A percentile compares a stretch with the other conserved stretches of the same genome.
phyloP scores from a whole-genome alignment of 2,329 filamentous ascomycete species.

The Fusarium sterilihyphosum region DNA sequence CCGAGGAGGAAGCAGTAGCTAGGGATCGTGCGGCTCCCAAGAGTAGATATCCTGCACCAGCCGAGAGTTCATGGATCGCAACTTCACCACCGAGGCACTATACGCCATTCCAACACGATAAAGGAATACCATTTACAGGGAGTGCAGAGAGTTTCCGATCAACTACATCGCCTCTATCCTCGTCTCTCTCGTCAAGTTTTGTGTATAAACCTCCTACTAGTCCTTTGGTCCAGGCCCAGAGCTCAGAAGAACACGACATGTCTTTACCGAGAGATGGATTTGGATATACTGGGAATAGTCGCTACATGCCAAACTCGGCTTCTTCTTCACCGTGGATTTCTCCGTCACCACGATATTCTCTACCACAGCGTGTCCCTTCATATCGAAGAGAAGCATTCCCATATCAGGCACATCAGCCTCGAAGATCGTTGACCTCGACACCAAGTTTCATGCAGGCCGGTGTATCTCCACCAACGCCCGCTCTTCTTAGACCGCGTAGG shows the following conservation, averaged over 20 bases:
- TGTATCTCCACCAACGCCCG: conserved; percentile 61
- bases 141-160: conserved; percentile 53
- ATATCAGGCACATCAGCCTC: conserved; percentile 82
- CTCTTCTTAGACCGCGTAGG: conserved; percentile 64
- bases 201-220: conserved; percentile 90
- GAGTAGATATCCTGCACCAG: conserved; percentile 29
- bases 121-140: conserved; percentile 44
- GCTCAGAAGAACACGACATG: conserved; percentile 77
- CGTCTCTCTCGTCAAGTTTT: conserved; percentile 81
- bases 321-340: conserved; percentile 56
- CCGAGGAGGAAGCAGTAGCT: conserved; percentile 48
- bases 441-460: conserved; percentile 52
- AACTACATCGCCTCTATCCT: conserved; percentile 71
- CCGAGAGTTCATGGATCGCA: conserved; percentile 57
- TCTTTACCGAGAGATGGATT: conserved; percentile 63
- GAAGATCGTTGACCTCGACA: conserved; percentile 76
- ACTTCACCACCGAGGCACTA: conserved; percentile 67
- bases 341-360: conserved; percentile 49
- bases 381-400: conserved; percentile 70
- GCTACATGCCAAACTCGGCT: conserved; percentile 78
- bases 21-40: conserved; percentile 11
- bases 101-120: conserved; percentile 57
- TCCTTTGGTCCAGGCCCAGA: conserved; percentile 88
- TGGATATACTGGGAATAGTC: conserved; percentile 62
- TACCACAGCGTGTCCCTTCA: conserved; percentile 43